Percentiles rank a stretch among this genome's conserved stretches.
Evolutionary conservation across 495 filamentous ascomycete species (phyloP).

Genomic region (Rusavskia elegans): DNA sequence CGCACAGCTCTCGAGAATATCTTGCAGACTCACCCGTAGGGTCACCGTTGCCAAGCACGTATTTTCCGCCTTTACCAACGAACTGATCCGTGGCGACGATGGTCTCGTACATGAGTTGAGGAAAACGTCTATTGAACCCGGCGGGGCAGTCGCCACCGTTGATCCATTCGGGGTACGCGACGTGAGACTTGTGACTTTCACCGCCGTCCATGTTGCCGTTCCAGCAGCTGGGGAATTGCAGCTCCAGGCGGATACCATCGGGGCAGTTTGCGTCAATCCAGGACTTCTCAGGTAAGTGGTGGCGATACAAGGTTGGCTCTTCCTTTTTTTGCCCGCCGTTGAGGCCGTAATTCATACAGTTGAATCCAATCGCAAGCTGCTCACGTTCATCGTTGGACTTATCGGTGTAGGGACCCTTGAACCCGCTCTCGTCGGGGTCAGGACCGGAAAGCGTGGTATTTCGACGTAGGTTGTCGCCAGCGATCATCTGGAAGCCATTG

Average conservation of each 20-base stretch:
- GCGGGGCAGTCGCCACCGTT: constrained; percentile 63
- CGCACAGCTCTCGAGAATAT: neutral
- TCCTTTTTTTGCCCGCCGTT: constrained; percentile 15
- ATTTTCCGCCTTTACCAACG: constrained; percentile 47
- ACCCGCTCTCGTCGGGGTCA: constrained; percentile 32
- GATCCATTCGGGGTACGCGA: constrained; percentile 63
- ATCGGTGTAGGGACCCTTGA: constrained; percentile 50
- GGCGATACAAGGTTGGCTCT: constrained; percentile 63
- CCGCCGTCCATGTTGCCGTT: constrained; percentile 53
- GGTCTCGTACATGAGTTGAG: constrained; percentile 72
- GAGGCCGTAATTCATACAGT: constrained; percentile 63
- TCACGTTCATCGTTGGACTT: constrained; percentile 46
- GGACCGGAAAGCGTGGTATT: constrained; percentile 55
- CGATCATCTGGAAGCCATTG: constrained; percentile 66
- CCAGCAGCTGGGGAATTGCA: constrained; percentile 91
- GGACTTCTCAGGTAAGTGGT: constrained; percentile 62
- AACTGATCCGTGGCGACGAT: constrained; percentile 70
- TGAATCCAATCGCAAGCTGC: constrained; percentile 83
- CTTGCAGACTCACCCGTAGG: constrained; percentile 34
- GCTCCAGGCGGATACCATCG: constrained; percentile 63
- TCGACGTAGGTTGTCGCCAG: constrained; percentile 52
- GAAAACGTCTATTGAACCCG: constrained; percentile 51
- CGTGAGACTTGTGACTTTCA: constrained; percentile 48
- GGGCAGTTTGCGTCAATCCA: constrained; percentile 61
- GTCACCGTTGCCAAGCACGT: constrained; percentile 75